Evolutionary conservation across 768 basidiomycete genomes (phyloP), one percentile per base, ranked within the genome.

Genomic region (Mycena venus): DNA sequence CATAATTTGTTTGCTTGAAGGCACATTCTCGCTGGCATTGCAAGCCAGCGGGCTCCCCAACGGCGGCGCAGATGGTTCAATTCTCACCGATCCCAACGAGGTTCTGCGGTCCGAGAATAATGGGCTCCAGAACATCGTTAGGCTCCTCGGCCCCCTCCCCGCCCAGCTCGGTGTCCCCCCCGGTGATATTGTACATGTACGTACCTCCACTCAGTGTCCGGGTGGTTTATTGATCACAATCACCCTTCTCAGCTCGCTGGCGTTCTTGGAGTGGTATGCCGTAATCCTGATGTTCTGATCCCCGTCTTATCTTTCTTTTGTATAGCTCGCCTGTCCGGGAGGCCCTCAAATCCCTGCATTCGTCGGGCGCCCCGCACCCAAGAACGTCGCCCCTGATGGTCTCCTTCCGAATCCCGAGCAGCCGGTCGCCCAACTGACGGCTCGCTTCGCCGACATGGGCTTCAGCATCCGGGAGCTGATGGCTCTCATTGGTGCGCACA

Each of bases 271-370:
- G 38, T 61, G 6, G 60, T 61, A 19, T 25, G 60, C 9, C 27
- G 8, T n/a, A 19, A 10, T 34, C 15, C 56, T 32, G 15, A 29
- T 55, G 25, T 59, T 38, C 12, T 40, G 14, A 58, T 23, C 14
- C 15, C 32, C 10, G 17, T 25, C 60, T 40, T 9, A 17, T 42
- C 34, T 12, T 21, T 58, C 27, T 15, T 31, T 34, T 58, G 3
- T 23, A 21, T 75, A 59, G 73, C 55, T 77, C 27, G 67, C 75
- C 9, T 77, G 75, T 36, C 75, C 75, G 1, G 75, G 75, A 8
- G 75, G 75, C 5, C 75, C 75, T 2, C 19, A 23, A 15, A 63
- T 74, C 36, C 19, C 58, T 12, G 65, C 56, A 6, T 74, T 58
- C 49, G 64, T 77, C 27, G 75, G 75, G 7, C 75, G 75, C 40